Evolutionary conservation across 768 basidiomycete species (phyloP).

Genomic region (Boletales sp.): DNA sequence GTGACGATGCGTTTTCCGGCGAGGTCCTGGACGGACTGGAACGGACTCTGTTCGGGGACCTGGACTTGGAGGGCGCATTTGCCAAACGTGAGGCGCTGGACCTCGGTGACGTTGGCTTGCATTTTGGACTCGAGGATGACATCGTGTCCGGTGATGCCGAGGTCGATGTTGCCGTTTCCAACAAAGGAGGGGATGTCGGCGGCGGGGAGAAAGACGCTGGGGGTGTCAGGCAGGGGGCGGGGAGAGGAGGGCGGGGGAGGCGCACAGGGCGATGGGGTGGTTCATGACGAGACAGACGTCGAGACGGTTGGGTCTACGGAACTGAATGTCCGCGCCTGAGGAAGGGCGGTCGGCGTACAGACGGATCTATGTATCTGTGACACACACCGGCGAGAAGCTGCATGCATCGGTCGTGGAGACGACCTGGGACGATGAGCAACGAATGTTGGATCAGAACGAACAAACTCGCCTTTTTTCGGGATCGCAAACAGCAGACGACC

Average conservation of each 20-base stretch:
- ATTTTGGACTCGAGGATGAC: constrained; percentile 90
- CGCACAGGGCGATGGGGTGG: constrained; percentile 90
- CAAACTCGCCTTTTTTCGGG: constrained; percentile 84
- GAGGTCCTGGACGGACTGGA: constrained; percentile 73
- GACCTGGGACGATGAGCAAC: constrained; percentile 37
- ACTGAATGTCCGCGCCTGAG: constrained; percentile 92
- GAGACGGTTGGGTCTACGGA: constrained; percentile 78
- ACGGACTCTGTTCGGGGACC: constrained; percentile 72
- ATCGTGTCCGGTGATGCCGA: constrained; percentile 98
- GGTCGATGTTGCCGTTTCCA: constrained; percentile 92
- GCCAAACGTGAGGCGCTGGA: constrained; percentile 85
- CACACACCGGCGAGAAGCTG: constrained; percentile 74
- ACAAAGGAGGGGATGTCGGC: constrained; percentile 98
- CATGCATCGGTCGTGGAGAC: constrained; percentile 88
- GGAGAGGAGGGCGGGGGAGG: neutral
- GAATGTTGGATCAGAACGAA: neutral
- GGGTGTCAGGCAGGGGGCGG: neutral
- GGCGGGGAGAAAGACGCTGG: constrained; percentile 93
- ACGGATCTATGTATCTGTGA: neutral
- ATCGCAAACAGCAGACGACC: constrained; percentile 92
- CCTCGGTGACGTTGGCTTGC: constrained; percentile 71
- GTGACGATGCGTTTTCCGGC: constrained; percentile 93
- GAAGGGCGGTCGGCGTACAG: no score
- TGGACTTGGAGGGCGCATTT: constrained; percentile 90
- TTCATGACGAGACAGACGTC: constrained; percentile 95